A percentile compares a stretch with the other conserved stretches of the same genome.
These are phyloP conservation scores for Diaporthe ilicicola DNA, from an alignment of 2,329 filamentous ascomycete genomes.

Conservation along the genomic window DNA sequence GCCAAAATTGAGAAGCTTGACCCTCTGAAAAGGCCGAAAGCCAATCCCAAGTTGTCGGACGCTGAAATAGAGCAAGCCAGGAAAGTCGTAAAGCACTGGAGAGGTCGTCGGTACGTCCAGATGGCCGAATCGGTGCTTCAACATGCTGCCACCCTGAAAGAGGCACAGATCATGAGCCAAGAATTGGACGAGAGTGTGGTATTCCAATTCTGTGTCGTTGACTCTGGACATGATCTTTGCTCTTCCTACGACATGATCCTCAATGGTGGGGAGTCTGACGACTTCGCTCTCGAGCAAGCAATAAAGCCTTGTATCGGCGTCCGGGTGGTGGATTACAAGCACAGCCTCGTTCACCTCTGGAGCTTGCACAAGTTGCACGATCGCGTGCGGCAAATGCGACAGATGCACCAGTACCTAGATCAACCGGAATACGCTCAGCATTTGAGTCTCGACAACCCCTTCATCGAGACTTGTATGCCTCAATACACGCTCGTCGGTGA, in stretches of 20 bases:
- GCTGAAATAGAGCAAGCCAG: slow-evolving; percentile 77
- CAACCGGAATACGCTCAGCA: slow-evolving; percentile 95
- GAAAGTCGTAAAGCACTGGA: slow-evolving; percentile 77
- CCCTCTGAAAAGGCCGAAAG: slow-evolving; percentile 67
- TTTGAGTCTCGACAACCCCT: slow-evolving; percentile 91
- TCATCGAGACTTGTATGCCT: slow-evolving; percentile 89
- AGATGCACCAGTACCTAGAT: slow-evolving; percentile 96
- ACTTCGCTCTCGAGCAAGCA: slow-evolving; percentile 80
- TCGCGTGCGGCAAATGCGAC: slow-evolving; percentile 89
- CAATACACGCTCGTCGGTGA: slow-evolving; percentile 94
- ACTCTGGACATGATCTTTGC: slow-evolving; percentile 85
- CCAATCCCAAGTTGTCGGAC: slow-evolving; percentile 72
- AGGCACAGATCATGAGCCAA: slow-evolving; percentile 97
- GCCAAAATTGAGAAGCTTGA: slow-evolving; percentile 82
- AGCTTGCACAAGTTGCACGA: slow-evolving; percentile 91
- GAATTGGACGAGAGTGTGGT: slow-evolving; percentile 92
- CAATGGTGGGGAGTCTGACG: slow-evolving; percentile 87
- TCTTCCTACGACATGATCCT: slow-evolving; percentile 98
- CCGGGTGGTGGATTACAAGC: slow-evolving; percentile 89
- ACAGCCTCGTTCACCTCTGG: slow-evolving; percentile 89
- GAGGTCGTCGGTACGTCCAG: slow-evolving; percentile 83
- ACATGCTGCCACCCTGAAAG: slow-evolving; percentile 87
- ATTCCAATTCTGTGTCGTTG: slow-evolving; percentile 94
- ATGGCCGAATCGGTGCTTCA: slow-evolving; percentile 95
- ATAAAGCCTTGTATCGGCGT: slow-evolving; percentile 91